These are phyloP conservation scores for Carex parvula DNA, from an alignment of 176 grass and related monocot genomes.

Conservation along the genomic window DNA sequence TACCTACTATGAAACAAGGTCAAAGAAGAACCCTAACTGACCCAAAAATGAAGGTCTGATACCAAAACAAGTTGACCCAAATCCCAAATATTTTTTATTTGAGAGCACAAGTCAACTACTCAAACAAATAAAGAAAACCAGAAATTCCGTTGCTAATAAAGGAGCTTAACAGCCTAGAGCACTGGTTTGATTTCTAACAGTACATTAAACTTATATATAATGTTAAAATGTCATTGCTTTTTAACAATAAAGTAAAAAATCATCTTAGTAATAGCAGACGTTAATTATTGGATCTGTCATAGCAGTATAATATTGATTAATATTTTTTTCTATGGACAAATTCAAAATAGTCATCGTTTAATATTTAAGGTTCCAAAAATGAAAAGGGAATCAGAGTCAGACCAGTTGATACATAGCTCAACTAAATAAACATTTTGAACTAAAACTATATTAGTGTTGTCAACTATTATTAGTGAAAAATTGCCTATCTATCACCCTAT, in stretches of 20 bases:
- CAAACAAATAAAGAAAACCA: background rate
- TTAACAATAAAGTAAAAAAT: background rate
- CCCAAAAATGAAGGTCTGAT: background rate
- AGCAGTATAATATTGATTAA: background rate
- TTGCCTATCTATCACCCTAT: too few relatives aligned
- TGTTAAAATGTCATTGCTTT: background rate
- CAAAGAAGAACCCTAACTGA: background rate
- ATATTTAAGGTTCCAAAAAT: background rate
- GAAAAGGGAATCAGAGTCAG: background rate
- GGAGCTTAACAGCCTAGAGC: background rate
- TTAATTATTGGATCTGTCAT: background rate
- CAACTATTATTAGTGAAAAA: too few relatives aligned
- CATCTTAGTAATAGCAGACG: background rate
- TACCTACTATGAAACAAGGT: background rate
- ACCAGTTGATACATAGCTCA: background rate
- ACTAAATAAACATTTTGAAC: slow-evolving; percentile 8
- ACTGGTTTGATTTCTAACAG: background rate
- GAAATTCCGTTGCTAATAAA: background rate
- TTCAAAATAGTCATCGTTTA: background rate
- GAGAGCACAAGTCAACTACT: background rate
- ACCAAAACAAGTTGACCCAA: background rate
- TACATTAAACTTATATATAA: background rate
- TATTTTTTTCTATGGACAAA: background rate
- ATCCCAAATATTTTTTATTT: background rate
- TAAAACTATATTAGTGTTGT: background rate